Evolutionary conservation across 768 basidiomycete species (phyloP), one percentile per base, ranked within the genome.

Genomic region (Scleroderma bovista): DNA sequence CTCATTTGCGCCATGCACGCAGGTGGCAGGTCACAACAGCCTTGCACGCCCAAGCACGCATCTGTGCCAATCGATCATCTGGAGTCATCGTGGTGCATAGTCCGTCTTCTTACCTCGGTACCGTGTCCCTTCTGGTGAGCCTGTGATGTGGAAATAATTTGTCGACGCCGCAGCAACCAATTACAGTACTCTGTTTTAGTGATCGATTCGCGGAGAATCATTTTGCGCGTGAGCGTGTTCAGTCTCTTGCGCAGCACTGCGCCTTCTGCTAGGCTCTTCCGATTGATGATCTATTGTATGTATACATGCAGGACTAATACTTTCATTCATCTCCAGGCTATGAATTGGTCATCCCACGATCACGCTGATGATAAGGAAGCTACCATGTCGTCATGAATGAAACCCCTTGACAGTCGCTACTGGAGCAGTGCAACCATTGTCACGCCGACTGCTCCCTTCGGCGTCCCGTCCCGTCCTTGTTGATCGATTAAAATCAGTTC

Each of bases 401-500:
- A 43, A 42, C 46, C 51, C 34, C 22, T 40, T 43, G n/a, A n/a
- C n/a, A n/a, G 33, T 58, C 54, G 61, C 53, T 26, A 51, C 55
- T 65, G 57, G 54, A 50, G 53, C 55, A 61, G 61, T 43, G 16
- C 19, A 44, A 9, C 42, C 31, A 22, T 43, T 26, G 24, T 22
- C 15, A 43, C 23, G 41, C 22, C 11, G 20, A 42, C 51, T 57
- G 59, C 56, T 41, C 33, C 57, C 59, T 51, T 43, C 22, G 61
- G 52, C 53, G 51, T 56, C 57, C 63, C 63, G 53, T 60, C 52
- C 36, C 60, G 61, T 36, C 34, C 44, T 47, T 45, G 41, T 24
- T 57, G 60, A 64, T 65, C 63, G 60, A 60, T 26, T 42, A 47
- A 43, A 65, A 58, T 60, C 53, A 53, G 50, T 53, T 34, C 36